phyloP scores from a whole-genome alignment of 2,329 filamentous ascomycete species.

The Neofusicoccum ribis region DNA sequence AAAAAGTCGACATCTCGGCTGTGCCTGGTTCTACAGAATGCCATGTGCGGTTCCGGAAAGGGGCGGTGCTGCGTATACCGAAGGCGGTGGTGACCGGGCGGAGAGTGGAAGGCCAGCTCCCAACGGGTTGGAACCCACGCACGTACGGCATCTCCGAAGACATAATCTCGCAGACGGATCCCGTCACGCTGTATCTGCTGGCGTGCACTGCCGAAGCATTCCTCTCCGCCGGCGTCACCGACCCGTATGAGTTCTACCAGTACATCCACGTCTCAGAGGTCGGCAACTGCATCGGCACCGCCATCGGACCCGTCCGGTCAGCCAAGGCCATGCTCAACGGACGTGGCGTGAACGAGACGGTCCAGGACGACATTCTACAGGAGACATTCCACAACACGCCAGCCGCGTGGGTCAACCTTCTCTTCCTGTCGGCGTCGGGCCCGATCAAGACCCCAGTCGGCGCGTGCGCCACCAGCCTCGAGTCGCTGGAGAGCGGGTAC shows the following conservation, averaged over 20 bases:
- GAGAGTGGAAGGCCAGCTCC: conserved; percentile 37
- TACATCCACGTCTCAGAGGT: conserved; percentile 41
- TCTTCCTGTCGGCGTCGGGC: conserved; percentile 36
- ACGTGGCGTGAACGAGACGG: conserved; percentile 30
- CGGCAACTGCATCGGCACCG: conserved; percentile 37
- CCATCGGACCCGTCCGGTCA: conserved; percentile 31
- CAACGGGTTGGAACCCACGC: conserved; percentile 36
- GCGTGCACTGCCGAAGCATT: conserved; percentile 37
- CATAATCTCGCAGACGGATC: conserved; percentile 39
- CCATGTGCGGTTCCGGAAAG: conserved; percentile 29
- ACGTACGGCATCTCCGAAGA: conserved; percentile 41
- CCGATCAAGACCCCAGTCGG: conserved; percentile 41
- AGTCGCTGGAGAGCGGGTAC: conserved; percentile 36
- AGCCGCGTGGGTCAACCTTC: conserved; percentile 44
- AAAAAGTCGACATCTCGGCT: conserved; percentile 31
- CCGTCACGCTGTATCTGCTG: conserved; percentile 36
- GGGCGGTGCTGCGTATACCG: conserved; percentile 35
- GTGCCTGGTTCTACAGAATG: background rate
- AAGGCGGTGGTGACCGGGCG: conserved; percentile 31
- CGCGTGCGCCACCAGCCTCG: conserved; percentile 41
- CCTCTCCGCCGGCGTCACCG: conserved; percentile 35
- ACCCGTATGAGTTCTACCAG: conserved; percentile 35
- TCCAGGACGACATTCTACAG: conserved; percentile 37
- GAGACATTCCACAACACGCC: conserved; percentile 41
- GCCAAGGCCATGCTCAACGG: conserved; percentile 32